Evolutionary conservation across 2,329 filamentous ascomycete genomes (phyloP).

Genomic region (Fusarium pilosicola): DNA sequence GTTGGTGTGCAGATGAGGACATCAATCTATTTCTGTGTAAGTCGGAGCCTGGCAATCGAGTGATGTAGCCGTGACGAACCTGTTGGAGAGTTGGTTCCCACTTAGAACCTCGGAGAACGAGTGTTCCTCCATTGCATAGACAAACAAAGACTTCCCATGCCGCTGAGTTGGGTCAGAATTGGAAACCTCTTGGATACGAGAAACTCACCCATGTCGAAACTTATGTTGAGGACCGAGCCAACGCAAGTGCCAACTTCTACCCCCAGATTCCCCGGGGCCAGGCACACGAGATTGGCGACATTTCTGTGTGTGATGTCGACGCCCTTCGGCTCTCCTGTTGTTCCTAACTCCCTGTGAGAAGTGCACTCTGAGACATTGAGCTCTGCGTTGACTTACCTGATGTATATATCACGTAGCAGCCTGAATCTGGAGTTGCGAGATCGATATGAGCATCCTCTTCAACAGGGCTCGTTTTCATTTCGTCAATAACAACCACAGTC

Average conservation of each 20-base stretch:
- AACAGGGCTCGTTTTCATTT: constrained; percentile 2
- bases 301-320: constrained; percentile 67
- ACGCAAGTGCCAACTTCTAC: constrained; percentile 62
- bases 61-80: constrained; percentile 45
- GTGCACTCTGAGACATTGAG: background rate
- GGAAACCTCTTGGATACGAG: background rate
- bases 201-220: constrained; percentile 69
- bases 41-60: background rate
- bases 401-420: constrained; percentile 64
- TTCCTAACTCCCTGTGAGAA: constrained; percentile 47
- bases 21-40: constrained; percentile 52
- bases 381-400: constrained; percentile 52
- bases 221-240: constrained; percentile 66
- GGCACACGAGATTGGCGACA: constrained; percentile 63
- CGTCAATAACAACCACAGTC: constrained; percentile 46
- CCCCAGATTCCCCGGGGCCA: constrained; percentile 61
- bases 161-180: constrained; percentile 49
- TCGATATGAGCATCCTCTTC: constrained; percentile 40
- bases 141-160: constrained; percentile 70
- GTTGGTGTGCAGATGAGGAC: constrained; percentile 66
- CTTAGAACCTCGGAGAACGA: constrained; percentile 61
- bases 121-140: constrained; percentile 66
- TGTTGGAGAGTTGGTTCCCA: constrained; percentile 60
- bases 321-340: constrained; percentile 67
- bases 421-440: constrained; percentile 49